Base-by-base conservation (phyloP, 208 protist genomes). In the Acanthamoeba triangularis region DNA sequence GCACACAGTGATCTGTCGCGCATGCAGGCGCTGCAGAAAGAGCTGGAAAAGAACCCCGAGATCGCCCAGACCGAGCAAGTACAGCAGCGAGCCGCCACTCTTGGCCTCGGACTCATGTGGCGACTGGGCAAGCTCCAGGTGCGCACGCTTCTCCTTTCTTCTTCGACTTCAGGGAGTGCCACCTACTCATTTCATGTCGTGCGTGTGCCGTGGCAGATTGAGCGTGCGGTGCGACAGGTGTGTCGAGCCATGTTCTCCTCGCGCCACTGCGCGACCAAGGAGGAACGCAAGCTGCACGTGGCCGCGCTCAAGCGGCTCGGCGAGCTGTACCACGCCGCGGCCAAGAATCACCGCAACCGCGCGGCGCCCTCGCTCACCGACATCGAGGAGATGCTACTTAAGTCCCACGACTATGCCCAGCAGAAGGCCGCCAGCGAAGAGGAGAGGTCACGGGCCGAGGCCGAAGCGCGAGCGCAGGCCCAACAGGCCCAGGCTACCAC, bases 11-110 rank as follows among this genome's bases (percentile, higher is more conserved):
- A 90, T 37, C 30, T 90, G 30, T 56, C 80, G 30, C 44, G 54
- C 13, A 90, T 90, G 80, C 80, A 90, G 47, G 80, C 80, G 25
- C 80, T 90, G 20, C 84, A 90, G 84, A 61, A 90, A 23, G 49
- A 90, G 84, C 49, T 90, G 0, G 84, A 90, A 23, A 18, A 67
- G 54, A 65, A 90, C 25, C n/a, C 54, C 25, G 84, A 90, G 80
- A 78, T 78, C 74, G 74, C 37, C 0, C 23, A 41, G 41, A 65
- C 30, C 0, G 49, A 90, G 84, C 54, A 90, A 18, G 80, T 63
- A 25, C 25, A 56, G 80, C 80, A 90, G 47, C 44, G 54, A 11
- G 80, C 80, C 41, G 80, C 80, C 47, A 90, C 44, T 28, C 84
- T 90, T 6, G 84, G 84, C 59, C 44, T 90, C 49, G 49, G 49